These are phyloP conservation scores for Lactarius vividus DNA, from an alignment of 768 basidiomycete species.

Conservation along the genomic window DNA sequence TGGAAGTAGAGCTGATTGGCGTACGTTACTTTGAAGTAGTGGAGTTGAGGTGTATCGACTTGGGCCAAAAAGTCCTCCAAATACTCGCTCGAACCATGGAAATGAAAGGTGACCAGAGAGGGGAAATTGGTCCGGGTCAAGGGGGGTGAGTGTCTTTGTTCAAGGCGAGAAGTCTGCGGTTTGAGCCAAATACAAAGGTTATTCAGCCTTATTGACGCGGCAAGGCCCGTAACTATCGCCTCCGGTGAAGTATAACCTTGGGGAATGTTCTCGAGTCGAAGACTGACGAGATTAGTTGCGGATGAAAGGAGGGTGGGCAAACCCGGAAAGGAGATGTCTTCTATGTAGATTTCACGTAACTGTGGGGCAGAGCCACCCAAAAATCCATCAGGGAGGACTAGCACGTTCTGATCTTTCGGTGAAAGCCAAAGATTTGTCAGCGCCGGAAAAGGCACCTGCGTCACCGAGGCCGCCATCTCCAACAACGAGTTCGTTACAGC, in stretches of 20 bases:
- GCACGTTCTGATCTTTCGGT: not conserved
- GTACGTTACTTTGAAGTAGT: too few relatives aligned
- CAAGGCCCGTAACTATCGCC: not conserved
- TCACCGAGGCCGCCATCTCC: not conserved
- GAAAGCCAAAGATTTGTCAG: constrained; percentile 4
- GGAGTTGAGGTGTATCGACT: too few relatives aligned
- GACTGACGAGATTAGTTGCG: not conserved
- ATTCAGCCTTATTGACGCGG: not conserved
- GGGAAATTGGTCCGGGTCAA: too few relatives aligned
- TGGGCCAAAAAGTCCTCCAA: too few relatives aligned
- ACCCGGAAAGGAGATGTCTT: not conserved
- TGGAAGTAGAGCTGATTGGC: too few relatives aligned
- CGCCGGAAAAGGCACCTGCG: not conserved
- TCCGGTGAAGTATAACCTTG: not conserved
- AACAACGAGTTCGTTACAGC: not conserved
- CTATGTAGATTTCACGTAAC: not conserved
- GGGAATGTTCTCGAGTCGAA: constrained; percentile 9
- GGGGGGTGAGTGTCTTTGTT: too few relatives aligned
- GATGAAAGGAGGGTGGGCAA: not conserved
- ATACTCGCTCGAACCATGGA: too few relatives aligned
- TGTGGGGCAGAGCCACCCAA: not conserved
- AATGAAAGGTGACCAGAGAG: too few relatives aligned
- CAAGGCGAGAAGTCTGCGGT: not conserved
- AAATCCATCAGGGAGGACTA: not conserved
- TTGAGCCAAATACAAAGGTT: not conserved